Evolutionary conservation across 441 rosid genomes (phyloP), one percentile per base, ranked within the genome.

Genomic region (Francoa sonchifolia): DNA sequence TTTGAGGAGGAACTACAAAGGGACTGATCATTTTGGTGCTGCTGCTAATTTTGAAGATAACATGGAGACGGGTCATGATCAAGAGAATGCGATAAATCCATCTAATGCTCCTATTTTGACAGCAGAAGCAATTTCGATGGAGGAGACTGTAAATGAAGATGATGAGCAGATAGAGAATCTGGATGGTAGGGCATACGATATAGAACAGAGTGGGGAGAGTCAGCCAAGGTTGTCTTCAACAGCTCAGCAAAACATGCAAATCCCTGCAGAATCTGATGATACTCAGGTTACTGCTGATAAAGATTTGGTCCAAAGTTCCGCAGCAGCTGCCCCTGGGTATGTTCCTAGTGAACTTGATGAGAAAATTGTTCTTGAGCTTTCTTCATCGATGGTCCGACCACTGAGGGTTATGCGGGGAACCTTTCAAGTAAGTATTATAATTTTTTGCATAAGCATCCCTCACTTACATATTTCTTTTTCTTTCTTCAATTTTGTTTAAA

Each of bases 341-440:
- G 73, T 82, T 55, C 96, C 95, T 39, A 76, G 93, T 61, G 93
- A 87, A 62, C 70, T 67, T 47, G 85, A 93, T 63, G 99, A 82
- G 68, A 77, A 89, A 62, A 84, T 93, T 47, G 70, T 84, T 72
- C 72, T 82, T 62, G 99, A 88, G 71, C 77, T 88, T 69, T 71
- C 93, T 46, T 71, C 97, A 48, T 88, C 97, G 32, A 93, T 93
- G 97, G 96, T 93, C 65, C 78, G 94, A 47, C 95, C 95, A 1
- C 67, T 87, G 54, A 66, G 80, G 61, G 90, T 84, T 61, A 63
- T 79, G 45, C 77, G 57, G 45, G 99, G 99, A 74, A 93, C 83
- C 51, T 84, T 88, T 65, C 99, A 93, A 57, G 99, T 84, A 75
- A 61, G 80, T 61, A 59, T 28, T 20, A 26, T 42, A 20, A 27